Base-by-base conservation (phyloP, 2,329 filamentous ascomycete genomes). In the Xylaria digitata region DNA sequence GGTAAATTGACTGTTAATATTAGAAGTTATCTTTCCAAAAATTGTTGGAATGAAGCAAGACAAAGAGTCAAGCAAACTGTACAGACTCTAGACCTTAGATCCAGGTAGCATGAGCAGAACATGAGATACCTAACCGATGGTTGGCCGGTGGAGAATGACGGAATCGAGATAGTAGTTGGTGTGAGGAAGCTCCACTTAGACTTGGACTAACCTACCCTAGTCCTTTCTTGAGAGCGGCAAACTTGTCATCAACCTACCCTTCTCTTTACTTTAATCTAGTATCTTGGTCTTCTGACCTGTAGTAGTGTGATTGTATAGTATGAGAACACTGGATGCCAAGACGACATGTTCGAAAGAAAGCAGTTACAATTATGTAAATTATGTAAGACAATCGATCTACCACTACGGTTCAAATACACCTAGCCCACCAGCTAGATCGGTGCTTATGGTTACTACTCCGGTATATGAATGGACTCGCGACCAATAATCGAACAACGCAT, bases 141-240 rank as follows among this genome's bases (percentile, higher is more conserved):
- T 15, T 40, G 37, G 43, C 23, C 32, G 52, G 54, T 55, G 54
- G 55, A 50, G 53, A 53, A 63, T 64, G 65, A 67, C 61, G 55
- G 50, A 60, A 61, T 64, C 30, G 55, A 64, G 54, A 64, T 64
- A 15, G 9, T 63, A 17, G 57, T 26, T n/a, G 42, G 46, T 55
- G 49, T 60, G 60, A 50, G 64, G 56, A 58, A 32, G n/a, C 43
- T 32, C 23, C 43, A 49, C 56, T 32, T 26, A 6, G 45, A 21
- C 21, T 43, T 21, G 11, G 32, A 40, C 37, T 15, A 15, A 42
- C 34, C 8, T 11, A 37, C 6, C 34, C 34, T 37, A 37, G 5
- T 19, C 32, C 50, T 19, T 45, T 26, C 54, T 46, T 17, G 54
- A 56, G 17, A 56, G 62, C 55, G 62, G 58, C 52, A 43, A 54